Base-by-base conservation (phyloP, 148 eudicot species). In the Diospyros lotus region DNA sequence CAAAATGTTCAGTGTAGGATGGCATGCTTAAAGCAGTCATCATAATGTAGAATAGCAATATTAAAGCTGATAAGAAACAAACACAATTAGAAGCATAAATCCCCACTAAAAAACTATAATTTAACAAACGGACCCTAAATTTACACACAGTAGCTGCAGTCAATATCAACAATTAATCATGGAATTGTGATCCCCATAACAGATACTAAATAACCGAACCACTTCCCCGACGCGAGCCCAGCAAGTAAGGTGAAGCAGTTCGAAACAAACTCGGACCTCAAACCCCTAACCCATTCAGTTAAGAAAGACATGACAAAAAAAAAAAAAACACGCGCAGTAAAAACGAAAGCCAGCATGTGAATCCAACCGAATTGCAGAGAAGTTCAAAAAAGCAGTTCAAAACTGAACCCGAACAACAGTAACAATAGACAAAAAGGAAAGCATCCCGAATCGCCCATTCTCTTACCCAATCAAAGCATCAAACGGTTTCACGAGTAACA, bases 401-500 rank as follows among this genome's bases (percentile, higher is more conserved):
- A 38, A 58, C 3, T 42, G 14, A 51, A 72, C 11, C 64, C 40
- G 53, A 58, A 43, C 4, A 17, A 60, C 41, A 60, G 60, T 15
- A 48, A 4, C 4, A 11, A 56, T 6, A 4, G 14, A 15, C 14
- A 56, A 6, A 10, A 11, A 56, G 55, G 43, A 51, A 28, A 28
- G 28, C 28, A 11, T 52, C 64, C 3, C 9, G 11, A 51, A 53
- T 65, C 48, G 55, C 17, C 17, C 13, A 28, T 56, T 65, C 42
- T 8, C n/a, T 2, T 9, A 60, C 0, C 28, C 71, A 45, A 45
- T 72, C 11, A 9, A 72, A 54, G 9, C 71, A 60, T 73, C 52
- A 64, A 72, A 17, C 68, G 45, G 72, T 44, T 15, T 59, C n/a
- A n/a, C 72, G 9, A 45, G 14, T 45, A 58, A 72, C 72, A 54